Evolutionary conservation across 306 rosid genomes (phyloP).

Genomic region (Glycine latifolia): DNA sequence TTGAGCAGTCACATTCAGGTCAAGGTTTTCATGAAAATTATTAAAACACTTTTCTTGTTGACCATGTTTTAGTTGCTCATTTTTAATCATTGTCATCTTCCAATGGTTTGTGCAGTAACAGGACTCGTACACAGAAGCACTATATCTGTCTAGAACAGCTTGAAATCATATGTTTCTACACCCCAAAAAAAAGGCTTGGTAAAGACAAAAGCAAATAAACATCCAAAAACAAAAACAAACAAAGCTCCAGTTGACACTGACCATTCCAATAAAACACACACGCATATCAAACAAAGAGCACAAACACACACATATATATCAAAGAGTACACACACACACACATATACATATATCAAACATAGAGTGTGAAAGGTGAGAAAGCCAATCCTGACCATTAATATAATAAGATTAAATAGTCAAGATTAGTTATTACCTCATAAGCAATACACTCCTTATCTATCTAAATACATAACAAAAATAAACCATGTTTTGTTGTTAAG

Average conservation of each 20-base stretch:
- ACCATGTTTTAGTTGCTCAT: constrained; percentile 17
- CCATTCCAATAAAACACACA: background rate
- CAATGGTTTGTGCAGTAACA: background rate
- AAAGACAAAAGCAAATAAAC: background rate
- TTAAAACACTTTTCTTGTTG: constrained; percentile 6
- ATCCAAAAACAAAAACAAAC: background rate
- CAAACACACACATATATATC: too few species aligned
- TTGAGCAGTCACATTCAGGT: constrained; percentile 44
- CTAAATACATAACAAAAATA: background rate
- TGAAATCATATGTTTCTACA: constrained; percentile 3
- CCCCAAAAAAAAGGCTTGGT: background rate
- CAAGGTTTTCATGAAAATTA: constrained; percentile 30
- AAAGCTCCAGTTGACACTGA: background rate
- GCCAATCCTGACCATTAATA: background rate
- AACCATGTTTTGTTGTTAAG: background rate
- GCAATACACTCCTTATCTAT: background rate
- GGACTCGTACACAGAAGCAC: constrained; percentile 20
- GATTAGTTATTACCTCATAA: background rate
- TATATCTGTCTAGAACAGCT: constrained; percentile 4
- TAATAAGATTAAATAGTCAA: constrained; percentile 3
- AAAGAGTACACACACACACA: too few species aligned
- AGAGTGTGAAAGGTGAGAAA: background rate
- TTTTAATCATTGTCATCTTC: constrained; percentile 38
- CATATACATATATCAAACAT: background rate
- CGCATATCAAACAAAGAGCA: background rate